Evolutionary conservation across 2,329 filamentous ascomycete species (phyloP), one percentile per base, ranked within the genome.

Genomic region (Diplocarpon rosae): DNA sequence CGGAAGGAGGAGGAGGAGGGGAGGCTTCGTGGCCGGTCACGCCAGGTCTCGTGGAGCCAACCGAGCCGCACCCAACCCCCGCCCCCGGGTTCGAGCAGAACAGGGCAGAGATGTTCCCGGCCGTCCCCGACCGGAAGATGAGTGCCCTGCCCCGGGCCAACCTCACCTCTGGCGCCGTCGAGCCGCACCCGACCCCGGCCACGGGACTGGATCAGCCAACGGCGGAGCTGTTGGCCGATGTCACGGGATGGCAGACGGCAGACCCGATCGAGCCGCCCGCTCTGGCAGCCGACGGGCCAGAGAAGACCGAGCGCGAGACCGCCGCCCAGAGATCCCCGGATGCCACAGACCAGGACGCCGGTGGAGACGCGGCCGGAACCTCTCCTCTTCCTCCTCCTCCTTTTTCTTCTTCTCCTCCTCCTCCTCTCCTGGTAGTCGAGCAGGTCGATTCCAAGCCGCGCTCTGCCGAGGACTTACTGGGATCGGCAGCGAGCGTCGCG

Each of bases 381-480:
- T n/a, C n/a, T n/a, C n/a, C n/a, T n/a, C n/a, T n/a, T 24, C 30
- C 11, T 10, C 10, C 37, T 9, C 11, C 46, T 17, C 62, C 63
- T 7, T 45, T 51, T 24, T 9, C 11, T 10, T 32, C 37, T 9
- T 10, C 46, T 24, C 30, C 11, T 10, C 10, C 37, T 9, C 11
- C 46, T 17, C 62, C 63, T 7, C 45, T 51, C 9, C 37, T 64
- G 11, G 35, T 40, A 12, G 53, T 65, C 14, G 63, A 66, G 46
- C 62, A 65, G 47, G 56, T 56, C 1, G 63, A 65, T 37, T 50
- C 57, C 5, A 47, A 56, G 38, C 62, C 61, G 15, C 53, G 52
- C 10, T 52, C 60, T 55, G 62, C 60, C 11, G 63, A 66, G 35
- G 61, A 65, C 48, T 60, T 65, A n/a, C n/a, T n/a, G 48, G 62